A percentile compares a stretch with the other conserved stretches of the same genome.
Evolutionary conservation across 805 yeast species (phyloP).

Genomic region (Myxozyma melibiosi): DNA sequence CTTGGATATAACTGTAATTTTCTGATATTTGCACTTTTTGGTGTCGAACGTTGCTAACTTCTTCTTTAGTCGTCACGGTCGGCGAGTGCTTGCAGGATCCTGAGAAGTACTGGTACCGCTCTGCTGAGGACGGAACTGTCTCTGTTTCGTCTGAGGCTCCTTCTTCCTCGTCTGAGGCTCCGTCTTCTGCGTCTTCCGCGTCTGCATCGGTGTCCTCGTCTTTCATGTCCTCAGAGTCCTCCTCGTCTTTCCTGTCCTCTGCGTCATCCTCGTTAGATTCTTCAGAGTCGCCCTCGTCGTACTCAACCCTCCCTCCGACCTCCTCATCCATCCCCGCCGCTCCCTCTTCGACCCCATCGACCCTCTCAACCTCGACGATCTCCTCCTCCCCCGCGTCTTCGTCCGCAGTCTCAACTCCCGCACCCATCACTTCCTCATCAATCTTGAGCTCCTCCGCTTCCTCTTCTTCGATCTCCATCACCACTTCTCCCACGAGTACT

Average conservation of each 20-base stretch:
- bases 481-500: neutral
- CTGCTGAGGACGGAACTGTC: neutral
- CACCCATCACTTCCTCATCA: neutral
- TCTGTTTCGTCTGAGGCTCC: neutral
- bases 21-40: neutral
- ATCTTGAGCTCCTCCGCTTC: neutral
- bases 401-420: neutral
- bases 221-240: neutral
- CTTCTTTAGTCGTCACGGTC: slow-evolving; percentile 20
- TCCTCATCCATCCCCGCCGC: neutral
- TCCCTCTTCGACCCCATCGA: neutral
- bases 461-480: neutral
- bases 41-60: neutral
- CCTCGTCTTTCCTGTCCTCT: neutral
- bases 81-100: slow-evolving; percentile 29
- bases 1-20: slow-evolving; percentile 2
- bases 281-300: neutral
- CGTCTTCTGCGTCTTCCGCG: slow-evolving; percentile 6
- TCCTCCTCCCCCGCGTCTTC: neutral
- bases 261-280: neutral
- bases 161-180: neutral
- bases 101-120: slow-evolving; percentile 23
- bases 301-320: neutral
- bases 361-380: neutral
- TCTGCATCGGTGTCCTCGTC: slow-evolving; percentile 1